Evolutionary conservation across 1,284 basidiomycete species (phyloP), one percentile per base, ranked within the genome.

Genomic region (Amylostereum areolatum): DNA sequence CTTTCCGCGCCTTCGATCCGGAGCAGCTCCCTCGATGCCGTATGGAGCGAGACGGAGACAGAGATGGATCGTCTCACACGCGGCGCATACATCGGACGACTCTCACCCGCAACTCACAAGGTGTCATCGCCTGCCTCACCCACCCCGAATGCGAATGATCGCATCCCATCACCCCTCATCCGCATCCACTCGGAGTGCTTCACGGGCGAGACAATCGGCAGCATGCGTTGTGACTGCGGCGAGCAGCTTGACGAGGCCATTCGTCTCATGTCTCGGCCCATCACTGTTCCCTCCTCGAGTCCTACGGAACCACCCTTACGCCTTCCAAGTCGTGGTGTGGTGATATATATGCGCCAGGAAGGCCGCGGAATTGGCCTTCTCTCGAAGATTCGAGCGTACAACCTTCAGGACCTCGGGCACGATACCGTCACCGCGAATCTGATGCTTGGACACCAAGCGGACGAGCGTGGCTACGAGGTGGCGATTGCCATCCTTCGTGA

Each of bases 171-270:
- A 0, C 93, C 97, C 0, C 80, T 99, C 47, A 85, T 99, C 32
- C 83, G 97, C 25, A 95, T 99, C 48, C 97, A 99, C 69, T 96
- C 92, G 24, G 97, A 99, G 66, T 99, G 97, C 67, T 99, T 95
- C 68, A 99, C 97, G 0, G 97, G 97, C 37, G 97, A 99, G 69
- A 99, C 95, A 7, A 86, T 98, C 52, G 97, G 97, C 8, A 96
- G 92, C 63, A 95, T 97, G 86, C 86, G 97, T 31, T 99, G 97
- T 66, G 97, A 99, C 66, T 99, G 97, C 62, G 97, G 97, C 18
- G 95, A 99, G 67, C 97, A 99, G 66, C 78, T 99, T 11, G 94
- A 98, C 67, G 95, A 98, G 66, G 94, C 97, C 28, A 85, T 99
- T 57, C 83, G 93, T 7, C 84, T 89, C 56, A 98, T 99, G 57